Percentiles rank a stretch among this genome's conserved stretches.
Evolutionary conservation across 208 protist genomes (phyloP).

Genomic region (Blastocrithidia nonstop): DNA sequence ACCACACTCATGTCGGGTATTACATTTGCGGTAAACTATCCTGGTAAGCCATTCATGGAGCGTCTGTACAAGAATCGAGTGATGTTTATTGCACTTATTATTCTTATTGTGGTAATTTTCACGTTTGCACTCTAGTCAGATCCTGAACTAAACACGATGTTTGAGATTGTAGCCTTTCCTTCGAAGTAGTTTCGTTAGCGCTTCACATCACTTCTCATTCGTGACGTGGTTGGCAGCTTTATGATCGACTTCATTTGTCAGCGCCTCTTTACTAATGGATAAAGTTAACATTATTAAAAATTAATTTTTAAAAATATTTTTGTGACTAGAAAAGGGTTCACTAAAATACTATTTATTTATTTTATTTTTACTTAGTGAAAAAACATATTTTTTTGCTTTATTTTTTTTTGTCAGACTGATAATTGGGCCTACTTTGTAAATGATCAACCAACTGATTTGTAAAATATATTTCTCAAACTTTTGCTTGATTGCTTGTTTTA

Average conservation of each 20-base stretch:
- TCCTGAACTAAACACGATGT: constrained; percentile 63
- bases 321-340: background rate
- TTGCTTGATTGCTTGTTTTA: background rate
- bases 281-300: background rate
- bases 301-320: background rate
- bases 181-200: constrained; percentile 49
- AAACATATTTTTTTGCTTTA: too few relatives aligned
- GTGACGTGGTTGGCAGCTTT: constrained; percentile 63
- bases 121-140: constrained; percentile 63
- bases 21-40: constrained; percentile 97
- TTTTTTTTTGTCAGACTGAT: too few relatives aligned
- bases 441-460: too few relatives aligned
- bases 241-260: constrained; percentile 58
- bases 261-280: constrained; percentile 52
- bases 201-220: constrained; percentile 53
- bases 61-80: constrained; percentile 82
- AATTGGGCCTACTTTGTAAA: too few relatives aligned
- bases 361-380: too few relatives aligned
- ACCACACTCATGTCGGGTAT: constrained; percentile 86
- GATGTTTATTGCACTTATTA: constrained; percentile 77
- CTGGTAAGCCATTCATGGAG: constrained; percentile 91
- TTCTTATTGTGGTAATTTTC: constrained; percentile 56
- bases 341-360: background rate
- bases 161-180: constrained; percentile 83
- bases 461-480: background rate